Base-by-base conservation (phyloP, 2,329 filamentous ascomycete genomes). In the Coniochaeta hoffmannii region DNA sequence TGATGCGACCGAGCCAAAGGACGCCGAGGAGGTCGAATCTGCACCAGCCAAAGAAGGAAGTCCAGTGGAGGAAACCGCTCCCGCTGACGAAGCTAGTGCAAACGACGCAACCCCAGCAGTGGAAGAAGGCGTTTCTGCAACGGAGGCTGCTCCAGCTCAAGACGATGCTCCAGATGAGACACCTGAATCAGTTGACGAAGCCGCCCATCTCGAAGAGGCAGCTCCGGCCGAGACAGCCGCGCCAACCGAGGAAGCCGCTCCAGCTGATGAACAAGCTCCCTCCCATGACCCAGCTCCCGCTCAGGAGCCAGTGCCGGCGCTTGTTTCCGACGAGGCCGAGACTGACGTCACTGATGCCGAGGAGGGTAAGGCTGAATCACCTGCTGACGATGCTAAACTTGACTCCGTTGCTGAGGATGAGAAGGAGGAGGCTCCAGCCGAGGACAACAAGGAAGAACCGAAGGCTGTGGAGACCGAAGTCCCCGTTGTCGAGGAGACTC, bases 401-500 rank as follows among this genome's bases (percentile, higher is more conserved):
- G 49, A 51, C 4, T 3, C 24, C 30, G 5, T 14, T 22, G 12
- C 50, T 9, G 32, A 22, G 30, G 50, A n/a, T n/a, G n/a, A n/a
- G 19, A n/a, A 32, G 24, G 57, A 57, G 17, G 19, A 53, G 8
- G 28, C 46, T 9, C 22, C 32, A 15, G 44, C 17, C 15, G 54
- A 55, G 12, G 60, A 65, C 8, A 63, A 58, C 60, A 63, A 66
- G 34, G 62, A 59, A 41, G 41, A 55, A 26, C 38, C 55, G 30
- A 7, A n/a, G 15, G 8, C 14, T 22, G 19, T 15, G 19, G 36
- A n/a, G 8, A 14, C 38, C 10, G 56, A 58, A 34, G 10, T 28
- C 14, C 26, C 36, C n/a, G 55, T 31, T 15, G 49, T n/a, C 26
- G 31, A 54, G 24, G 15, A 53, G 19, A 28, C 30, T 5, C n/a